phyloP scores from a whole-genome alignment of 2,329 filamentous ascomycete genomes.

The Sarocladium kiliense region DNA sequence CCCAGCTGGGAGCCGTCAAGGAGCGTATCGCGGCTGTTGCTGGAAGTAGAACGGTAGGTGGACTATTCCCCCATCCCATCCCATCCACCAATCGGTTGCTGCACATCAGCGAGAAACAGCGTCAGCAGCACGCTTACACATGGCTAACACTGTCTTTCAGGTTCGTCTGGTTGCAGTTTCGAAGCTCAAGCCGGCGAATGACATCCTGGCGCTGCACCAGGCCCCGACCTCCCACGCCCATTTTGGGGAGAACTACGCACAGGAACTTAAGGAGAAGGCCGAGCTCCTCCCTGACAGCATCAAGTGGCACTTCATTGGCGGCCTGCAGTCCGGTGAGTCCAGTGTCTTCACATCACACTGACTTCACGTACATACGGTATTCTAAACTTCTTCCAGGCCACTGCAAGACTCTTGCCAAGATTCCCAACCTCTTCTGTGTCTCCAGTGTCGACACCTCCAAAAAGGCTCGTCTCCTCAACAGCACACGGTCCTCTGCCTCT shows the following conservation, averaged over 20 bases:
- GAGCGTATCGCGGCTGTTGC: constrained; percentile 51
- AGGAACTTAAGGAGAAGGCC: constrained; percentile 85
- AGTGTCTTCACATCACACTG: too few species aligned
- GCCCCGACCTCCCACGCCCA: constrained; percentile 58
- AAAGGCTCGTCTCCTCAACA: constrained; percentile 79
- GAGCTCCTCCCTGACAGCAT: constrained; percentile 70
- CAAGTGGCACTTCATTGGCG: constrained; percentile 95
- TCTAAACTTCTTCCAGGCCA: constrained; percentile 55
- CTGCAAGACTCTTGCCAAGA: constrained; percentile 79
- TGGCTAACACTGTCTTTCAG: constrained; percentile 31
- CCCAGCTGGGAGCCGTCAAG: constrained; percentile 57
- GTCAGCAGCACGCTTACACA: too few species aligned
- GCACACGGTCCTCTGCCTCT: constrained; percentile 57
- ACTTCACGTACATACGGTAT: too few species aligned
- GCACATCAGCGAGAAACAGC: too few species aligned
- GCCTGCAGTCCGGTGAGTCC: constrained; percentile 78
- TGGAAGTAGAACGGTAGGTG: constrained; percentile 48
- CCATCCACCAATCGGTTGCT: not conserved
- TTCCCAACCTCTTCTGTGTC: constrained; percentile 86
- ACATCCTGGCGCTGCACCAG: constrained; percentile 79
- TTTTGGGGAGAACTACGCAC: constrained; percentile 95
- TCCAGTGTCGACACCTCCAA: constrained; percentile 85
- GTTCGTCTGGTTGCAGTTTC: constrained; percentile 90
- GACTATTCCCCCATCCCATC: not conserved
- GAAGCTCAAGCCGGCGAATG: constrained; percentile 89